A percentile compares a stretch with the other conserved stretches of the same genome.
Conservation (phyloP, 228 moss, liverwort and hornwort species). For the Sphagnum magellanicum region DNA sequence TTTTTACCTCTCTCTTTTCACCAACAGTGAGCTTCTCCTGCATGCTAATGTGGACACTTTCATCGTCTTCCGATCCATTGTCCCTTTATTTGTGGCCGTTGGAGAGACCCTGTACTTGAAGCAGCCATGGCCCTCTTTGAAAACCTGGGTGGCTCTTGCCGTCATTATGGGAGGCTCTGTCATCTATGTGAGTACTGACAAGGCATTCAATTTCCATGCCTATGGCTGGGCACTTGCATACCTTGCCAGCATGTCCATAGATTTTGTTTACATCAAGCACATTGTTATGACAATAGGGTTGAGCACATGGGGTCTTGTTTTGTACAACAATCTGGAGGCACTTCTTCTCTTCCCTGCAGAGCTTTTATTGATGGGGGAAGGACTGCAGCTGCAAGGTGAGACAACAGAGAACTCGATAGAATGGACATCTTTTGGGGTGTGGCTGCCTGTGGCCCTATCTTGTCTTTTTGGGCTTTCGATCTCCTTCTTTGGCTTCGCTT, state of each 20-base stretch:
- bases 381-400: slow-evolving; percentile 11
- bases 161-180: slow-evolving; percentile 47
- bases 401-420: slow-evolving; percentile 30
- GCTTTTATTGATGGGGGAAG: slow-evolving; percentile 56
- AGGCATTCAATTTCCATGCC: slow-evolving; percentile 38
- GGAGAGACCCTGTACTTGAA: slow-evolving; percentile 47
- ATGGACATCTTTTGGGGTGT: slow-evolving; percentile 33
- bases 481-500: slow-evolving; percentile 51
- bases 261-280: slow-evolving; percentile 65
- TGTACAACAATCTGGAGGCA: slow-evolving; percentile 62
- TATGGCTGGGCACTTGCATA: slow-evolving; percentile 57
- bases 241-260: slow-evolving; percentile 55
- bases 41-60: slow-evolving; percentile 66
- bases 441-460: slow-evolving; percentile 48
- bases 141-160: slow-evolving; percentile 41
- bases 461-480: slow-evolving; percentile 55
- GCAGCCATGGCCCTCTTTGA: slow-evolving; percentile 50
- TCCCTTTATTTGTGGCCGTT: slow-evolving; percentile 53
- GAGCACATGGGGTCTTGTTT: slow-evolving; percentile 54
- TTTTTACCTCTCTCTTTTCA: slow-evolving; percentile 58
- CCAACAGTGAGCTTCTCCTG: slow-evolving; percentile 52
- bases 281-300: slow-evolving; percentile 65
- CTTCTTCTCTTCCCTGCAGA: slow-evolving; percentile 52
- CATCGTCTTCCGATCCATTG: slow-evolving; percentile 59
- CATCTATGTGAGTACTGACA: slow-evolving; percentile 47